phyloP scores from a whole-genome alignment of 306 rosid genomes.

The Gastrolobium villosum region DNA sequence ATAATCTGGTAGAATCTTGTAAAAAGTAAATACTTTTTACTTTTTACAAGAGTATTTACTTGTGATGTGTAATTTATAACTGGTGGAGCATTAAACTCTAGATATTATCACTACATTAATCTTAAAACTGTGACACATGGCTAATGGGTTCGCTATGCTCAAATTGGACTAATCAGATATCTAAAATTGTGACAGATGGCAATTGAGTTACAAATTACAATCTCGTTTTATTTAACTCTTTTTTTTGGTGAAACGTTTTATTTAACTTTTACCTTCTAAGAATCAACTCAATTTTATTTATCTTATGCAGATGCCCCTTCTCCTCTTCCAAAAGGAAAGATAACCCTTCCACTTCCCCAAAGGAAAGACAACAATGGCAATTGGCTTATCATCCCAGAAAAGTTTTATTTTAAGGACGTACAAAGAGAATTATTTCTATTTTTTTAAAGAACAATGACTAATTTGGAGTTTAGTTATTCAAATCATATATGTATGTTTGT shows the following conservation, averaged over 20 bases:
- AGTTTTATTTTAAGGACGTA: conserved; percentile 10
- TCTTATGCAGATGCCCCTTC: conserved; percentile 31
- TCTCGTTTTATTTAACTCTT: neutral
- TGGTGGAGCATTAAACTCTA: neutral
- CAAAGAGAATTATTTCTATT: neutral
- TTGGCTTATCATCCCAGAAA: neutral
- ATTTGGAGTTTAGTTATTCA: neutral
- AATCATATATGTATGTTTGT: too few relatives aligned
- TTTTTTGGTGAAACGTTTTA: too few relatives aligned
- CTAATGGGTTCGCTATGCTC: neutral
- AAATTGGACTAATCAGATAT: too few relatives aligned
- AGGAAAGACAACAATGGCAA: conserved; percentile 33
- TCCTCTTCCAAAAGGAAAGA: conserved; percentile 36
- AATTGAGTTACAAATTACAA: neutral
- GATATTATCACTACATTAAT: conserved; percentile 5
- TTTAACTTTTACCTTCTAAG: neutral
- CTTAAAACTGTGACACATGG: neutral
- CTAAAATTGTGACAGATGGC: neutral
- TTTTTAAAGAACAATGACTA: neutral
- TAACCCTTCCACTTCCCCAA: conserved; percentile 33
- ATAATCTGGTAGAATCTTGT: too few relatives aligned
- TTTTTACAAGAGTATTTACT: too few relatives aligned
- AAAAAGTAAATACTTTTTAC: too few relatives aligned
- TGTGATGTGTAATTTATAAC: conserved; percentile 3
- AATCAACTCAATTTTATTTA: neutral